Evolutionary conservation across 176 grass and related monocot species (phyloP).

Genomic region (Chloris gayana): DNA sequence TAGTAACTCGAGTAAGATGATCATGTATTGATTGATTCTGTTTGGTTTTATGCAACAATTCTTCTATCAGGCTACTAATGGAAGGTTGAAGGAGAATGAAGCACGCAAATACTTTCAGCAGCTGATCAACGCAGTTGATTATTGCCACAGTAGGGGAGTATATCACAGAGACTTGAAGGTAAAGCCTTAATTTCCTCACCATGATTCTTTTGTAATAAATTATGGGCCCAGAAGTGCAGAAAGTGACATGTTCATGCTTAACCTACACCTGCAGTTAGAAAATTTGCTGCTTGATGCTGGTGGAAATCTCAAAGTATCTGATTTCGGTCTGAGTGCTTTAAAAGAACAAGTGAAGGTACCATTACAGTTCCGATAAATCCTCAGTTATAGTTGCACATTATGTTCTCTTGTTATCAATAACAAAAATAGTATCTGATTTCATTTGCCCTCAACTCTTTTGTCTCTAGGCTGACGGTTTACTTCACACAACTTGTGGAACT

Average conservation of each 20-base stretch:
- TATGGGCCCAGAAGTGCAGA: slow-evolving; percentile 15
- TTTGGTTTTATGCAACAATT: slow-evolving; percentile 17
- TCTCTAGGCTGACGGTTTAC: slow-evolving; percentile 73
- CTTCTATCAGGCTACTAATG: slow-evolving; percentile 59
- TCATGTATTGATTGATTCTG: slow-evolving; percentile 18
- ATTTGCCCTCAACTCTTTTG: slow-evolving; percentile 5
- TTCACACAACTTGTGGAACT: slow-evolving; percentile 98
- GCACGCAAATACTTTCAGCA: slow-evolving; percentile 96
- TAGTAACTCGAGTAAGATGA: slow-evolving; percentile 10
- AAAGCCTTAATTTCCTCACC: background rate
- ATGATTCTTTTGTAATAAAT: slow-evolving; percentile 23
- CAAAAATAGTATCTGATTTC: too few species aligned
- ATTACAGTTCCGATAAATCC: slow-evolving; percentile 26
- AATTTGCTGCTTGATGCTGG: slow-evolving; percentile 89
- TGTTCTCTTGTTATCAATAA: slow-evolving; percentile 37
- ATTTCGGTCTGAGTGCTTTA: slow-evolving; percentile 98
- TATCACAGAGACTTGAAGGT: slow-evolving; percentile 99
- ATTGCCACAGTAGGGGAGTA: slow-evolving; percentile 97
- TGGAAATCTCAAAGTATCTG: slow-evolving; percentile 95
- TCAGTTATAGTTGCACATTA: background rate
- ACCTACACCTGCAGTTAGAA: slow-evolving; percentile 69
- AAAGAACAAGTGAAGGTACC: slow-evolving; percentile 90
- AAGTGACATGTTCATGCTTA: slow-evolving; percentile 36
- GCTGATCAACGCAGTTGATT: slow-evolving; percentile 91
- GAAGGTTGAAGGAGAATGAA: slow-evolving; percentile 90